phyloP scores from a whole-genome alignment of 768 basidiomycete genomes.

The Auriculariales sp. region DNA sequence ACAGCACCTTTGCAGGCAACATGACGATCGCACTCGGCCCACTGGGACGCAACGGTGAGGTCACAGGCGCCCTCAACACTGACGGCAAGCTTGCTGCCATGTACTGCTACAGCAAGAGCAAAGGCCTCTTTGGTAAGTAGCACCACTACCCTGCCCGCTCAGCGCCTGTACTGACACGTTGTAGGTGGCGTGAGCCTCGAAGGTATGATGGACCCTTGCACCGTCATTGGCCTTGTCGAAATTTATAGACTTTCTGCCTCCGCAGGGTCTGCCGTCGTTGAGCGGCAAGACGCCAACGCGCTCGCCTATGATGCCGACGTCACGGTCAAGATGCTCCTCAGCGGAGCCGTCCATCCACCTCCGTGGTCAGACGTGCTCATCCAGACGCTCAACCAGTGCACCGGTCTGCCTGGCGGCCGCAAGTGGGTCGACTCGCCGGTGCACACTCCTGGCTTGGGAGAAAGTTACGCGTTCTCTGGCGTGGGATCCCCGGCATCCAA shows the following conservation, averaged over 20 bases:
- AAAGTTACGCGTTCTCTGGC: conserved; percentile 46
- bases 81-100: conserved; percentile 86
- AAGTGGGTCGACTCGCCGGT: conserved; percentile 49
- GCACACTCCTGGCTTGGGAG: conserved; percentile 15
- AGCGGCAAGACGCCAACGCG: conserved; percentile 84
- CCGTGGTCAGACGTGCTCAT: conserved; percentile 68
- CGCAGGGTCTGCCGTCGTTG: conserved; percentile 83
- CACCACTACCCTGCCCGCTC: conserved; percentile 24
- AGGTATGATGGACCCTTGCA: conserved; percentile 35
- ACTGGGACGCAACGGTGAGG: conserved; percentile 90
- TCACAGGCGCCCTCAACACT: conserved; percentile 64
- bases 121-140: conserved; percentile 65
- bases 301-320: conserved; percentile 67
- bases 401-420: conserved; percentile 50
- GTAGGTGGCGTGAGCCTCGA: conserved; percentile 2
- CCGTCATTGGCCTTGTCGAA: no score
- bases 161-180: conserved; percentile 15
- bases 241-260: no score
- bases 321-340: conserved; percentile 65
- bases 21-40: conserved; percentile 83
- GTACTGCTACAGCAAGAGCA: conserved; percentile 87
- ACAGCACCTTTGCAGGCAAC: conserved; percentile 31
- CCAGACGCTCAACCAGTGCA: conserved; percentile 56
- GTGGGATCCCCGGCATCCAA: conserved; percentile 25
- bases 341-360: conserved; percentile 59